A percentile compares a stretch with the other conserved stretches of the same genome.
phyloP scores from a whole-genome alignment of 768 basidiomycete genomes.

The Leccinum incarnatum region DNA sequence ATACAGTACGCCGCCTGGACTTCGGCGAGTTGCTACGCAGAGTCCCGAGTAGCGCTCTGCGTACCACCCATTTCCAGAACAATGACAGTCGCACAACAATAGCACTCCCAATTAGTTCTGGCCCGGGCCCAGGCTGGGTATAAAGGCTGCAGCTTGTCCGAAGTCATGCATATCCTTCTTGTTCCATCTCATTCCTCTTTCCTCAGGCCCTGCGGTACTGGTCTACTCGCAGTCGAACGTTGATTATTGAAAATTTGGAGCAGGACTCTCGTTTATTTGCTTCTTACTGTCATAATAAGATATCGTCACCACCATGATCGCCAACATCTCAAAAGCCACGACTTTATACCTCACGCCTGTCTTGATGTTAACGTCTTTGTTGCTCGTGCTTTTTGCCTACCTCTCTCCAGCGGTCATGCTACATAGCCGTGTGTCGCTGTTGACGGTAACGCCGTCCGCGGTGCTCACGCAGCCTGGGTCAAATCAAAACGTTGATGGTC shows the following conservation, averaged over 20 bases:
- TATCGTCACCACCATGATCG: conserved; percentile 49
- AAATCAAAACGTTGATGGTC: conserved; percentile 52
- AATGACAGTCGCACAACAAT: conserved; percentile 16
- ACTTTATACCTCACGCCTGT: conserved; percentile 68
- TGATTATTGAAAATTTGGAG: conserved; percentile 11
- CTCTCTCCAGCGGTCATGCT: conserved; percentile 65
- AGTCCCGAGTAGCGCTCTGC: background rate
- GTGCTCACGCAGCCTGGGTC: conserved; percentile 35
- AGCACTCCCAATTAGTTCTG: background rate
- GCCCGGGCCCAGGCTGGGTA: background rate
- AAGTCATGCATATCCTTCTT: background rate
- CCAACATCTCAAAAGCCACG: conserved; percentile 64
- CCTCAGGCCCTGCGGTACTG: conserved; percentile 19
- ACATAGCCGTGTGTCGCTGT: conserved; percentile 58
- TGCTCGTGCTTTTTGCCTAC: conserved; percentile 65
- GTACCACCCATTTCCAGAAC: conserved; percentile 11
- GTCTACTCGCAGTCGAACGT: conserved; percentile 16
- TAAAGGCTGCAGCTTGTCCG: conserved; percentile 13
- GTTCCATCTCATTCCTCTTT: conserved; percentile 3
- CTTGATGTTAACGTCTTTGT: conserved; percentile 59
- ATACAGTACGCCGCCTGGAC: background rate
- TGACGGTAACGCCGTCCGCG: conserved; percentile 60
- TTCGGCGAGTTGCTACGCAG: background rate
- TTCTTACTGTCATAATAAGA: background rate
- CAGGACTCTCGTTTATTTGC: conserved; percentile 17